Percentiles rank a stretch among this genome's conserved stretches.
phyloP scores from a whole-genome alignment of 805 yeast genomes.

The Monosporozyma servazzii region DNA sequence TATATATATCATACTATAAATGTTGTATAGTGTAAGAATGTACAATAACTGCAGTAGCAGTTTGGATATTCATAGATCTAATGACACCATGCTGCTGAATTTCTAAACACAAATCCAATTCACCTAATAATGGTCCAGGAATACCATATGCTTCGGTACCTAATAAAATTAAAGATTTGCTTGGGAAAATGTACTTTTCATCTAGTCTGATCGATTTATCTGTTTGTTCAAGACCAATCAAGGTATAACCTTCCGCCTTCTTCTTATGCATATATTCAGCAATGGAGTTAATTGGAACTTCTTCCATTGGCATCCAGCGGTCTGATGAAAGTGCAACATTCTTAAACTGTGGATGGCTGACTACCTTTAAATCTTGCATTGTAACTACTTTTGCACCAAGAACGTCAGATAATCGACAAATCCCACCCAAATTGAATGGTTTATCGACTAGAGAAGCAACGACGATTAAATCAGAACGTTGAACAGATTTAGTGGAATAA shows the following conservation, averaged over 20 bases:
- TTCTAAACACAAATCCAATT: conserved; percentile 79
- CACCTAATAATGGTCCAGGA: conserved; percentile 75
- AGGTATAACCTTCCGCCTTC: conserved; percentile 70
- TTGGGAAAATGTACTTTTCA: conserved; percentile 59
- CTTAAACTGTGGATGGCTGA: conserved; percentile 60
- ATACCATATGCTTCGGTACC: conserved; percentile 90
- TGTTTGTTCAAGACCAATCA: conserved; percentile 89
- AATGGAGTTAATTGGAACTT: conserved; percentile 53
- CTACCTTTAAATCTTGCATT: conserved; percentile 58
- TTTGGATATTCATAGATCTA: conserved; percentile 92
- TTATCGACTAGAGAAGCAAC: conserved; percentile 86
- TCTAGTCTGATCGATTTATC: conserved; percentile 73
- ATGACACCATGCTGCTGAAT: conserved; percentile 88
- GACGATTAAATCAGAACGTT: conserved; percentile 68
- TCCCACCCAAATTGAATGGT: conserved; percentile 89
- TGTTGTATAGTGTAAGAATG: conserved; percentile 65
- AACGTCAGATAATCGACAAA: conserved; percentile 85
- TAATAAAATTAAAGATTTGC: conserved; percentile 63
- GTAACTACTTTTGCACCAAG: conserved; percentile 81
- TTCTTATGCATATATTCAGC: conserved; percentile 47
- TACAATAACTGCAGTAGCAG: conserved; percentile 90
- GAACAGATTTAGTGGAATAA: neutral
- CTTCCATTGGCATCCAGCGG: conserved; percentile 87
- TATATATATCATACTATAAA: conserved; percentile 11
- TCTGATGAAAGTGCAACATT: conserved; percentile 93